phyloP scores from a whole-genome alignment of 257 asterid species.

The Penstemon newberryi region DNA sequence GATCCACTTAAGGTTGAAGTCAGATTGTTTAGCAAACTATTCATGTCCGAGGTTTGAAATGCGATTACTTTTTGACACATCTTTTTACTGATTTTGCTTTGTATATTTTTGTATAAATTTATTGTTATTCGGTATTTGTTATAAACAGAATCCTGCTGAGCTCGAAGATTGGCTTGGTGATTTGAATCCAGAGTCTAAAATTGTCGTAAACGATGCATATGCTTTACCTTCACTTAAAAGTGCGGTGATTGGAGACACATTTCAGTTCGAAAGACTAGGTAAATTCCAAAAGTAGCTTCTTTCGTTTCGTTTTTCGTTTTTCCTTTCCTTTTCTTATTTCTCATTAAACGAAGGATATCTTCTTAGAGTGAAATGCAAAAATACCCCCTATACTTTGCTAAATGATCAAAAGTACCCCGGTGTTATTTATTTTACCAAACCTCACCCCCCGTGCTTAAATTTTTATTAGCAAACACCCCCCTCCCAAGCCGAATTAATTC shows the following conservation, averaged over 20 bases:
- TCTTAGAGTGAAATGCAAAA: too few species aligned
- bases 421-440: too few species aligned
- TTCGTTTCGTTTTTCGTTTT: too few species aligned
- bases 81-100: neutral
- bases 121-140: slow-evolving; percentile 10
- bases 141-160: slow-evolving; percentile 74
- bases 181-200: slow-evolving; percentile 73
- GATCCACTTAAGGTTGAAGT: slow-evolving; percentile 77
- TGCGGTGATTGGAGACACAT: slow-evolving; percentile 72
- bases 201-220: slow-evolving; percentile 61
- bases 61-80: slow-evolving; percentile 3
- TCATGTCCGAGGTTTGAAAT: slow-evolving; percentile 70
- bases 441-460: too few species aligned
- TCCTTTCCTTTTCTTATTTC: too few species aligned
- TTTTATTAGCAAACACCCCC: too few species aligned
- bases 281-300: slow-evolving; percentile 20
- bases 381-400: too few species aligned
- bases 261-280: slow-evolving; percentile 98
- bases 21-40: slow-evolving; percentile 72
- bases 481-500: too few species aligned
- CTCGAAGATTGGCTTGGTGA: slow-evolving; percentile 87
- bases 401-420: too few species aligned
- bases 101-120: slow-evolving; percentile 1
- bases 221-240: slow-evolving; percentile 59
- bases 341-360: too few species aligned